Base-by-base conservation (phyloP, 371 early-diverging fungal species). In the Actinomucor elegans region DNA sequence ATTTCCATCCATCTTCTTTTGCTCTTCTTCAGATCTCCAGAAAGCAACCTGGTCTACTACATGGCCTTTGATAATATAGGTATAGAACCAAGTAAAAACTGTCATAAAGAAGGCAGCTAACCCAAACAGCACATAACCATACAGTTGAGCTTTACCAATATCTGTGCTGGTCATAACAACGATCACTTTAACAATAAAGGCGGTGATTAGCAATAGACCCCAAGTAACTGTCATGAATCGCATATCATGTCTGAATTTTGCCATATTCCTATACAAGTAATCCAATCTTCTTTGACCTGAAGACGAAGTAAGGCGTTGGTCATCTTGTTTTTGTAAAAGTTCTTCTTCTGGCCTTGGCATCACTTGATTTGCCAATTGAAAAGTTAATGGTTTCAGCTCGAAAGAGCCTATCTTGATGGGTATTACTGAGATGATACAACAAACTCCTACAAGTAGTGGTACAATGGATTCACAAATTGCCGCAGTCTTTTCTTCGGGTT, bases 41-140 rank as follows among this genome's bases (percentile, higher is more conserved):
- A 68, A 61, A n/a, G 56, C 50, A 14, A 71, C 41, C 38, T 63
- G 65, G 2, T 55, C 15, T 17, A 46, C 10, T 0, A 65, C 59
- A 41, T 69, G 71, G 8, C 61, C 63, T 12, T 61, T 66, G 18
- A 64, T 55, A 28, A 73, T 33, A 5, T 57, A 62, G 2, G 69
- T 71, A 43, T 77, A 77, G 23, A 77, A 45, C 69, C 71, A 73
- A 1, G 77, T 68, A 41, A 77, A 77, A 6, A 58, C 37, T n/a
- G 48, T 48, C 52, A 73, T 67, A 5, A 61, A 31, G 8, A 63
- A 38, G 0, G 77, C 52, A 0, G 65, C 64, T 6, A 77, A 32
- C 32, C 77, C 71, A 59, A 77, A 69, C 4, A 75, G 27, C 8
- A 75, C 35, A 44, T 57, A 71, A 0, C 75, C 75, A n/a, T 47